A percentile compares a stretch with the other conserved stretches of the same genome.
These are phyloP conservation scores for Tricholoma flavovirens DNA, from an alignment of 768 basidiomycete genomes.

Conservation along the genomic window DNA sequence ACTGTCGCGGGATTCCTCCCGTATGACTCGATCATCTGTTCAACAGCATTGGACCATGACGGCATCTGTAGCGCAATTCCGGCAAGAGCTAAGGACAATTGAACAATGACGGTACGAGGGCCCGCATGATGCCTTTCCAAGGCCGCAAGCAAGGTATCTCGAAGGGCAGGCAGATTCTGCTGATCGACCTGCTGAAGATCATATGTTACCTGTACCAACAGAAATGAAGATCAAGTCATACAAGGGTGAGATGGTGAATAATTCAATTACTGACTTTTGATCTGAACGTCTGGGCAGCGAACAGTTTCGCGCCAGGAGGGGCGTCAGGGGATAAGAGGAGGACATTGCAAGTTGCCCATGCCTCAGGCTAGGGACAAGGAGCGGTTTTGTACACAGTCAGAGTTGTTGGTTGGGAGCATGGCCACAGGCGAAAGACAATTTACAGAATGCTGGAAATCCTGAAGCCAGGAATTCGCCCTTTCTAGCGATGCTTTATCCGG, in stretches of 20 bases:
- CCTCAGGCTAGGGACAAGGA: conserved; percentile 78
- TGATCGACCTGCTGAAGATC: conserved; percentile 86
- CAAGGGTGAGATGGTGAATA: conserved; percentile 7
- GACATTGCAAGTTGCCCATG: conserved; percentile 93
- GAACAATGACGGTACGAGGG: conserved; percentile 78
- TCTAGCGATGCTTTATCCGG: conserved; percentile 82
- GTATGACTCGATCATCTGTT: conserved; percentile 76
- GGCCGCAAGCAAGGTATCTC: conserved; percentile 81
- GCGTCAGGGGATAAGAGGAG: conserved; percentile 79
- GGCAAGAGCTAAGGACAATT: conserved; percentile 85
- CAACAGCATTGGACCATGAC: conserved; percentile 77
- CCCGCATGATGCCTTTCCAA: conserved; percentile 69
- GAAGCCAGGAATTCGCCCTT: conserved; percentile 89
- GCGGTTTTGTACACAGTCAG: conserved; percentile 59
- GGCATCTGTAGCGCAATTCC: conserved; percentile 89
- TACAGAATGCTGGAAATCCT: conserved; percentile 99
- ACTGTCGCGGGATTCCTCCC: conserved; percentile 83
- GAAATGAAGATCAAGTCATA: conserved; percentile 25
- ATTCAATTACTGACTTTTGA: conserved; percentile 62
- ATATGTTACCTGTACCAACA: conserved; percentile 73
- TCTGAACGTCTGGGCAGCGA: conserved; percentile 95
- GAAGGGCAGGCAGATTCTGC: conserved; percentile 66
- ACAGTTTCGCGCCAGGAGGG: conserved; percentile 76
- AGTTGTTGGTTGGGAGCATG: conserved; percentile 53
- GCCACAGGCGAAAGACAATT: conserved; percentile 74